Evolutionary conservation across 192 early-diverging fungal species (phyloP).

Genomic region (Coemansia sp.): DNA sequence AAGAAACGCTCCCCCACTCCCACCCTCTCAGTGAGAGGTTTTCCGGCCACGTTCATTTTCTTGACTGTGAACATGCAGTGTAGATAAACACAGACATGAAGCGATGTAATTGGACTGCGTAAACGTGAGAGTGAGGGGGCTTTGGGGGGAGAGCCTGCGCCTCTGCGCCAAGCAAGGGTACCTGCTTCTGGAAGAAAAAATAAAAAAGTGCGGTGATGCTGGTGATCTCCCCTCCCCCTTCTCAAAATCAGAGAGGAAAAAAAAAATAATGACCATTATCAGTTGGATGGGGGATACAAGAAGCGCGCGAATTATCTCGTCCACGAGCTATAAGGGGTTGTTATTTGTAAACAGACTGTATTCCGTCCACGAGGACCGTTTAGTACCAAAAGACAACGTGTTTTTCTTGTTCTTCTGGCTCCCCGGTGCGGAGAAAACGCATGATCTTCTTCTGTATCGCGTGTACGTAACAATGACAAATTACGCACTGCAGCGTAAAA

Average conservation of each 20-base stretch:
- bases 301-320: not conserved
- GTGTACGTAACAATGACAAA: not conserved
- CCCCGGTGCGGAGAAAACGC: not conserved
- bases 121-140: not conserved
- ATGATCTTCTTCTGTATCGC: not conserved
- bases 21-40: not conserved
- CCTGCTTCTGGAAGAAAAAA: not conserved
- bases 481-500: not conserved
- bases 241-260: not conserved
- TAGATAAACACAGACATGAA: not conserved
- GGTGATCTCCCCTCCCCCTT: not conserved
- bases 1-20: too few relatives aligned
- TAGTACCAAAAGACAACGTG: not conserved
- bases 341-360: not conserved
- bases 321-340: too few relatives aligned
- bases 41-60: not conserved
- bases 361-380: not conserved
- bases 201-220: conserved; percentile 1
- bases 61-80: not conserved
- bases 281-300: not conserved
- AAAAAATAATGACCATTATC: not conserved
- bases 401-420: not conserved
- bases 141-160: conserved; percentile 3
- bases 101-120: not conserved
- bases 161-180: not conserved